These are phyloP conservation scores for Diplodia mutila DNA, from an alignment of 2,329 filamentous ascomycete species.

Conservation along the genomic window DNA sequence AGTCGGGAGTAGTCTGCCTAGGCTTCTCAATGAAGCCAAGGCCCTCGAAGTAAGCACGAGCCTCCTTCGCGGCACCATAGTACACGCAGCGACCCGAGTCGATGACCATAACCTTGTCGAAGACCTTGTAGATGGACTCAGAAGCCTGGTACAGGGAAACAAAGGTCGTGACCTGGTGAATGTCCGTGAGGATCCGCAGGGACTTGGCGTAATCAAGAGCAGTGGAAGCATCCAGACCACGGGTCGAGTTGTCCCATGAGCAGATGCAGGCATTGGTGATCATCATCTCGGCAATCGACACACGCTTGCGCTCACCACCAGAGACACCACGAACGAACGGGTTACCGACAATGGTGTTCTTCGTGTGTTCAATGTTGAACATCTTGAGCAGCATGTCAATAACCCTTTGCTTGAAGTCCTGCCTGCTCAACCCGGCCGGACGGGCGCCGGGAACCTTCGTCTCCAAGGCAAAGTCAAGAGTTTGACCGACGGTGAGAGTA, in stretches of 20 bases:
- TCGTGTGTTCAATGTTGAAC: constrained; percentile 92
- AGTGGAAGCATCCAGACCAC: constrained; percentile 54
- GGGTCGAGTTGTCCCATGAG: constrained; percentile 62
- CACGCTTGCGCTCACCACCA: constrained; percentile 78
- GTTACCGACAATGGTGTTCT: constrained; percentile 82
- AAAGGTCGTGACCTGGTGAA: constrained; percentile 82
- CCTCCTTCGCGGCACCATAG: constrained; percentile 70
- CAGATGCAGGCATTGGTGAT: constrained; percentile 71
- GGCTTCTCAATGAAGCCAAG: constrained; percentile 76
- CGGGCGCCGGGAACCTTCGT: constrained; percentile 83
- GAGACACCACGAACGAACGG: constrained; percentile 79
- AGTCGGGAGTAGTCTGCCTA: constrained; percentile 79
- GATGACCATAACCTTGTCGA: constrained; percentile 84
- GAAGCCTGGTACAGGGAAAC: constrained; percentile 86
- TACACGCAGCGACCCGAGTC: constrained; percentile 76
- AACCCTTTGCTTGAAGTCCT: constrained; percentile 76
- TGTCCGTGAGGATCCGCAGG: constrained; percentile 69
- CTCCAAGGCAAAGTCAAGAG: constrained; percentile 80
- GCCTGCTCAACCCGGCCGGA: constrained; percentile 71
- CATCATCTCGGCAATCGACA: constrained; percentile 83
- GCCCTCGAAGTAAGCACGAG: constrained; percentile 73
- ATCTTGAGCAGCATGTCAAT: constrained; percentile 78
- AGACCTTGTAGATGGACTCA: constrained; percentile 77
- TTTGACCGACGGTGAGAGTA: constrained; percentile 85
- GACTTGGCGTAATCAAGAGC: constrained; percentile 55